Percentiles rank a stretch among this genome's conserved stretches.
Evolutionary conservation across 1,284 basidiomycete genomes (phyloP).

Genomic region (Cryptococcus sp.): DNA sequence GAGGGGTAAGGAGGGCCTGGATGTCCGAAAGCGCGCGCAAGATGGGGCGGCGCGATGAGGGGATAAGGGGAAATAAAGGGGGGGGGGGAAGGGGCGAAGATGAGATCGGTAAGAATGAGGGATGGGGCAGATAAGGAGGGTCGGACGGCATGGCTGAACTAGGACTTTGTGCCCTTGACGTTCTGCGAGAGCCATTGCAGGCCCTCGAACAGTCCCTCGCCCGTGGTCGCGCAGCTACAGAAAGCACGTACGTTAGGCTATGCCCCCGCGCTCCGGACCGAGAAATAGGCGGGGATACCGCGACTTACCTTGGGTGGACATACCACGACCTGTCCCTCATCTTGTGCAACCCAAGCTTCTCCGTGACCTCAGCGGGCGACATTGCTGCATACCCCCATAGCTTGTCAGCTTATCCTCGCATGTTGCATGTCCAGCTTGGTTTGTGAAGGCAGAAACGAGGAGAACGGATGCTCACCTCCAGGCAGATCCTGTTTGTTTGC

Average conservation of each 20-base stretch:
- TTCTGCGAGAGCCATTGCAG: conserved; percentile 95
- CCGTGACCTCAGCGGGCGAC: conserved; percentile 98
- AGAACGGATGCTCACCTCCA: conserved; percentile 63
- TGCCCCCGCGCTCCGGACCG: too few species aligned
- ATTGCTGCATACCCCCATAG: conserved; percentile 63
- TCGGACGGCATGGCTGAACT: not conserved
- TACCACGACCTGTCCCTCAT: conserved; percentile 99
- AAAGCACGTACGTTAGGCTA: conserved; percentile 4
- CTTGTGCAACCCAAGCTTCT: conserved; percentile 89
- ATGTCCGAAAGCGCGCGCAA: too few species aligned
- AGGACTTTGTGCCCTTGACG: conserved; percentile 62
- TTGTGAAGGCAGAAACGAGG: not conserved
- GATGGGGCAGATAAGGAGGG: too few species aligned
- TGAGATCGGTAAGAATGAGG: too few species aligned
- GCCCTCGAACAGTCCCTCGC: conserved; percentile 91
- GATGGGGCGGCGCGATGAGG: too few species aligned
- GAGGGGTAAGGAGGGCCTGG: not conserved
- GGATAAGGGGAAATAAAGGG: not conserved
- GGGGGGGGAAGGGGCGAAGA: not conserved
- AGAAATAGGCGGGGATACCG: not conserved
- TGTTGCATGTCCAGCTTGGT: too few species aligned
- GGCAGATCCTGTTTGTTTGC: conserved; percentile 99
- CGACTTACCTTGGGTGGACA: conserved; percentile 85
- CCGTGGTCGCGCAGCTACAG: conserved; percentile 87
- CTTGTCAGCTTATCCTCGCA: not conserved